phyloP scores from a whole-genome alignment of 768 basidiomycete species.

The Amyloporia xantha region DNA sequence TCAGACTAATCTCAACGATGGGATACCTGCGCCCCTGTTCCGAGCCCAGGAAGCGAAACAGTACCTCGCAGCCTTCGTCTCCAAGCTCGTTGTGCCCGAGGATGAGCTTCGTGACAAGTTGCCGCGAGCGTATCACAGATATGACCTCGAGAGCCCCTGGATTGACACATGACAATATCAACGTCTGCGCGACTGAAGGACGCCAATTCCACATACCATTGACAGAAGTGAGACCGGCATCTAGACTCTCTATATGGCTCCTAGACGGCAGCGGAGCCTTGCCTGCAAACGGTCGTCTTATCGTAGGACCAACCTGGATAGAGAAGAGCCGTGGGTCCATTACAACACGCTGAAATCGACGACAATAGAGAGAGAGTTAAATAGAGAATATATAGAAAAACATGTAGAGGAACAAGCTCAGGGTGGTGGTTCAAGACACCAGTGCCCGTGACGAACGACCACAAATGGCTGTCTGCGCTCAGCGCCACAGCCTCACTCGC shows the following conservation, averaged over 20 bases:
- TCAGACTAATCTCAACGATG: slow-evolving; percentile 52
- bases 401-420: not conserved
- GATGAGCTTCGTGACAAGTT: slow-evolving; percentile 43
- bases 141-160: slow-evolving; percentile 50
- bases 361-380: not conserved
- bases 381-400: not conserved
- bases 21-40: slow-evolving; percentile 36
- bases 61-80: slow-evolving; percentile 47
- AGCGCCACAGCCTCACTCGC: too few species aligned
- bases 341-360: not conserved
- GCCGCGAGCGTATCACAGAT: slow-evolving; percentile 37
- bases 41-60: slow-evolving; percentile 52
- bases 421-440: not conserved
- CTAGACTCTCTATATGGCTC: slow-evolving; percentile 17
- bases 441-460: not conserved
- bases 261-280: slow-evolving; percentile 14
- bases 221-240: slow-evolving; percentile 14
- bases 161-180: too few species aligned
- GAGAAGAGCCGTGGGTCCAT: not conserved
- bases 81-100: slow-evolving; percentile 51
- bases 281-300: slow-evolving; percentile 5
- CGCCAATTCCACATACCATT: slow-evolving; percentile 17
- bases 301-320: not conserved
- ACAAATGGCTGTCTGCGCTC: too few species aligned
- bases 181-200: too few species aligned